phyloP scores from a whole-genome alignment of 352 stramenopile genomes.

The Globisporangium apiculatum region DNA sequence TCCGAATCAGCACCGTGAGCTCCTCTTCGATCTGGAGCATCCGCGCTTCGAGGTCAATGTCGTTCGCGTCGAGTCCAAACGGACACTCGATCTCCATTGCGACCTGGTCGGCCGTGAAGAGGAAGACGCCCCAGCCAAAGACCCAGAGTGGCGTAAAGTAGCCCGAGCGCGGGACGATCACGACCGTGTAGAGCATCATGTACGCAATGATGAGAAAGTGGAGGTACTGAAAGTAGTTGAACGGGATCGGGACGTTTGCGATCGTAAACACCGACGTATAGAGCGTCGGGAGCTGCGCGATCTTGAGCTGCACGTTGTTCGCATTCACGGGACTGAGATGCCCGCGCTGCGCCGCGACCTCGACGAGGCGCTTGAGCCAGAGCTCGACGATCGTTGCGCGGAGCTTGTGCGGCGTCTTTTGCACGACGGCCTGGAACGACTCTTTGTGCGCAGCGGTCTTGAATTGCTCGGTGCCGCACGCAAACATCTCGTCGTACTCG shows the following conservation, averaged over 20 bases:
- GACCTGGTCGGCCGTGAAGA: conserved; percentile 79
- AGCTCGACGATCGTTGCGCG: conserved; percentile 71
- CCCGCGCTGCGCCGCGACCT: conserved; percentile 50
- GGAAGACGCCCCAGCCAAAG: conserved; percentile 71
- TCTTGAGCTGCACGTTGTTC: conserved; percentile 54
- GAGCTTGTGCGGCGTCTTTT: conserved; percentile 62
- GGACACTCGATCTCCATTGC: conserved; percentile 82
- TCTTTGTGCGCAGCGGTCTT: conserved; percentile 34
- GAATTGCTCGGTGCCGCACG: conserved; percentile 52
- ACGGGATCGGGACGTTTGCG: conserved; percentile 78
- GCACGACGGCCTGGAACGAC: conserved; percentile 50
- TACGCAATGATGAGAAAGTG: conserved; percentile 62
- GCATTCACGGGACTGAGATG: conserved; percentile 52
- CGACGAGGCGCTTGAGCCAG: conserved; percentile 70
- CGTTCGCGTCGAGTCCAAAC: conserved; percentile 72
- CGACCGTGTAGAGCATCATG: conserved; percentile 79
- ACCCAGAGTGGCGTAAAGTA: conserved; percentile 77
- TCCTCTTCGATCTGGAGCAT: conserved; percentile 79
- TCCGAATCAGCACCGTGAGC: conserved; percentile 70
- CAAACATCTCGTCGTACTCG: conserved; percentile 67
- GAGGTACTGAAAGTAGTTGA: conserved; percentile 85
- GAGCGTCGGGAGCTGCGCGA: conserved; percentile 55
- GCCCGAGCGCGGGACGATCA: conserved; percentile 69
- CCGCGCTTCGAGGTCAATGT: conserved; percentile 70
- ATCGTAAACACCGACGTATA: conserved; percentile 84